A percentile compares a stretch with the other conserved stretches of the same genome.
These are phyloP conservation scores for Tetrahymena thermophila DNA, from an alignment of 73 alveolate species.

Conservation along the genomic window DNA sequence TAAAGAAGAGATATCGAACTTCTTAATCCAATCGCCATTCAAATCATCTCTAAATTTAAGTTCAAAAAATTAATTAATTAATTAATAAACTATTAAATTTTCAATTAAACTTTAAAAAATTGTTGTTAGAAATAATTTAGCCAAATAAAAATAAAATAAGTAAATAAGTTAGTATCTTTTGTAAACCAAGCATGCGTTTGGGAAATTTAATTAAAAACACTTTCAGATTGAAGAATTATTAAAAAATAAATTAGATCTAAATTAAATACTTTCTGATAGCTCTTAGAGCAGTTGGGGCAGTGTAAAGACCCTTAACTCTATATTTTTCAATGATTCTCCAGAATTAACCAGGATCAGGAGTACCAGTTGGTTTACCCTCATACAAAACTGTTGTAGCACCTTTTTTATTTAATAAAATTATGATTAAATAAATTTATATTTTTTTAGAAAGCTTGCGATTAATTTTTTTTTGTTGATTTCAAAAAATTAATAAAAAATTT, in stretches of 20 bases:
- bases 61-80: no score
- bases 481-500: no score
- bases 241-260: background rate
- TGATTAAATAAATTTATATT: background rate
- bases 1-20: conserved; percentile 62
- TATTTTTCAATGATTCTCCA: conserved; percentile 87
- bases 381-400: conserved; percentile 95
- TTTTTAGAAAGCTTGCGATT: no score
- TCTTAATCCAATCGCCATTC: conserved; percentile 80
- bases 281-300: conserved; percentile 99
- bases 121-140: background rate
- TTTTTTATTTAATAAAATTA: background rate
- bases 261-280: conserved; percentile 68
- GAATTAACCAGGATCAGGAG: conserved; percentile 91
- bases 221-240: no score
- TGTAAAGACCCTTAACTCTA: conserved; percentile 84
- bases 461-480: no score
- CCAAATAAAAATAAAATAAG: no score
- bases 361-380: conserved; percentile 98
- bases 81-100: no score
- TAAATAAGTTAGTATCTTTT: no score
- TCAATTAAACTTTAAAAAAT: no score
- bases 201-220: no score
- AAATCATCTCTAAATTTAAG: conserved; percentile 70
- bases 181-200: no score